Base-by-base conservation (phyloP, 768 basidiomycete genomes). In the Tylopilus balloui region DNA sequence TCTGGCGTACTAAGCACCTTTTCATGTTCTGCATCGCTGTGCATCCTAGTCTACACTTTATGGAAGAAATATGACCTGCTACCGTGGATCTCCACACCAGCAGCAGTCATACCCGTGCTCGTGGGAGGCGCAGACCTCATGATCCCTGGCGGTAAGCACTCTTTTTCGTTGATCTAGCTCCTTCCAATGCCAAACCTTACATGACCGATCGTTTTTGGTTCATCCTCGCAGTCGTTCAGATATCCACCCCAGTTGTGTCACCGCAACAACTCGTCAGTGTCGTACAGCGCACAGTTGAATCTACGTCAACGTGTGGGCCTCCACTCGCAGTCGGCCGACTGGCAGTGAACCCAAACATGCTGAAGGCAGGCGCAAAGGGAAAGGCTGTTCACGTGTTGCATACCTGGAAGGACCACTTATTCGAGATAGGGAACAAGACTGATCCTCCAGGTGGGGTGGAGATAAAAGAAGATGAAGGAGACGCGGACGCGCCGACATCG, bases 111-210 rank as follows among this genome's bases (percentile, higher is more conserved):
- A 31, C 84, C 84, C 1, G 73, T 83, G 21, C 75, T 93, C 12
- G 70, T 80, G 3, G 80, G 79, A 10, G 90, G 91, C n/a, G 88
- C 90, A 0, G 89, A 93, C 69, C 76, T 92, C 8, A 92, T 93
- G 88, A 81, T 87, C 28, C 88, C 90, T 4, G 90, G 89, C 67
- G 86, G 87, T 86, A 61, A 61, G 82, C 71, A 38, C 20, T 28
- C 14, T 1, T 20, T n/a, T 14, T 19, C 32, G 15, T 32, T 15
- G 15, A 32, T n/a, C 32, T 6, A 6, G 40, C 12, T 32, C 39
- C 19, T 31, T 15, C 13, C 14, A n/a, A 21, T 13, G 19, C 12
- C 19, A 13, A 19, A 27, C 38, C 38, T 45, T 25, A 35, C 37
- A 15, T 39, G 35, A 27, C 27, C 11, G n/a, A 23, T 25, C 13